Conservation (phyloP, 345 rosid species). For the Toxicodendron radicans region DNA sequence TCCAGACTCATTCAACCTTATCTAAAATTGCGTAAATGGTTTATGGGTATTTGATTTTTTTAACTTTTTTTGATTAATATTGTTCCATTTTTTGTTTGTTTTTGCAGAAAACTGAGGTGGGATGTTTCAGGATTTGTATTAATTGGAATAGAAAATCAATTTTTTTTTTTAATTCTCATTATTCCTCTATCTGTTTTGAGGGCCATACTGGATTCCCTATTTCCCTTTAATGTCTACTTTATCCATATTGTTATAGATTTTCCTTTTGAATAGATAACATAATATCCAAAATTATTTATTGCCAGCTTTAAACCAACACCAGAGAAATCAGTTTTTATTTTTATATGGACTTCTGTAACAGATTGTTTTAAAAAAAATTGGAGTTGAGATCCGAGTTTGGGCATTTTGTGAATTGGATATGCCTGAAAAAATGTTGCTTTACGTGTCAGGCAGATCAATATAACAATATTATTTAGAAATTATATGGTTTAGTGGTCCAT, state of each 20-base stretch:
- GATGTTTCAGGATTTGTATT: not conserved
- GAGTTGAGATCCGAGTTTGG: not conserved
- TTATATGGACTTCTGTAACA: not conserved
- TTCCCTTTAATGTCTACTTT: not conserved
- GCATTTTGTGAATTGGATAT: not conserved
- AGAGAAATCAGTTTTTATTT: not conserved
- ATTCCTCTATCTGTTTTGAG: not conserved
- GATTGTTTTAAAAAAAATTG: not conserved
- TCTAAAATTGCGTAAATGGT: no score
- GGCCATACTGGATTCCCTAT: not conserved
- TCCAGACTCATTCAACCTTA: no score
- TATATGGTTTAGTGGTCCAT: not conserved
- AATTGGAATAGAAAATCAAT: not conserved
- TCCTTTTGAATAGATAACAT: not conserved
- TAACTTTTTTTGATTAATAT: not conserved
- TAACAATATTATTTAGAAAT: not conserved
- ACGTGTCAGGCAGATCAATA: not conserved
- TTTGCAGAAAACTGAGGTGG: not conserved
- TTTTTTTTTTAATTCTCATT: not conserved
- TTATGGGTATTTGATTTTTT: no score
- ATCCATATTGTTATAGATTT: not conserved
- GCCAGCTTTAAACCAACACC: not conserved
- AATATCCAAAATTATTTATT: not conserved
- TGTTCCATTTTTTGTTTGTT: not conserved
- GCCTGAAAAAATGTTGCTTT: constrained; percentile 8